Evolutionary conservation across 2,329 filamentous ascomycete species (phyloP), one percentile per base, ranked within the genome.

Genomic region (Sclerotinia trifoliorum): DNA sequence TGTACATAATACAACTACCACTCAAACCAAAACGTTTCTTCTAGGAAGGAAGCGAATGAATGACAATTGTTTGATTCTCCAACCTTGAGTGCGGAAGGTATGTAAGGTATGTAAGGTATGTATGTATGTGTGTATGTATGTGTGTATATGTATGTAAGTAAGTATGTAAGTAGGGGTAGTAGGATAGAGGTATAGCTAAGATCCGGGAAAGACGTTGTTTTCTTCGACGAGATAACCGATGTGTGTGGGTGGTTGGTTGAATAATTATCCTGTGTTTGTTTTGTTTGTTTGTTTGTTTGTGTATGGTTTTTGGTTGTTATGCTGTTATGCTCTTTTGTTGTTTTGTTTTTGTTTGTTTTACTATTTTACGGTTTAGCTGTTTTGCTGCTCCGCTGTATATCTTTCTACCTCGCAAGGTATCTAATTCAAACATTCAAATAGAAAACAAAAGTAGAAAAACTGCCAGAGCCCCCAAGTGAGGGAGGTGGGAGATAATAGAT

Each of bases 381-480:
- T 39, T 39, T 13, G 11, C 13, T 15, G 39, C 2, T 29, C 10
- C 29, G 17, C 8, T 21, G 15, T n/a, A 11, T 19, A 4, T n/a
- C 48, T 24, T 5, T 55, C 1, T 39, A 10, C 10, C 32, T 15
- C 21, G n/a, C 24, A 49, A 44, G 11, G 1, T 21, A 32, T 49
- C 39, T 21, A n/a, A 35, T 19, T 5, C 29, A 21, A 39, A 57
- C 21, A 21, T 29, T 29, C 29, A 51, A 49, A n/a, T n/a, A n/a
- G n/a, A n/a, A n/a, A n/a, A 11, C 58, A 10, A 35, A 46, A 7
- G 32, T 35, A 35, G 58, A 10, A 49, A 15, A 39, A 56, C 19
- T 56, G 21, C 29, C 55, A 66, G 65, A 66, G 65, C 55, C 56
- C 56, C 48, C 46, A 17, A 49, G 29, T 39, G 44, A 51, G 29